phyloP scores from a whole-genome alignment of 108 stramenopile species.

The Schizochytrium sp. region DNA sequence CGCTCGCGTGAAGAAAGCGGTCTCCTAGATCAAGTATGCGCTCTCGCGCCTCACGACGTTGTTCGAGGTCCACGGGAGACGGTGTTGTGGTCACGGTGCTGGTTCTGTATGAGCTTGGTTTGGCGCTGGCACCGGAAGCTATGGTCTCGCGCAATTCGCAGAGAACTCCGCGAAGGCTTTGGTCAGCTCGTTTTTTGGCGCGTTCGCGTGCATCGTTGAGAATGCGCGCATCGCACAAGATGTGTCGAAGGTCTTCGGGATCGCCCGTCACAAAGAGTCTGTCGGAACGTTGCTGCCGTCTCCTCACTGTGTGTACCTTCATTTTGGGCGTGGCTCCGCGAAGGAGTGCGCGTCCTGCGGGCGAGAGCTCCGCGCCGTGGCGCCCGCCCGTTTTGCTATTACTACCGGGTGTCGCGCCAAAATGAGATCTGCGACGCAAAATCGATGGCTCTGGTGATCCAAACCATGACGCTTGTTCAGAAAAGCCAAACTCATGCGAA shows the following conservation, averaged over 20 bases:
- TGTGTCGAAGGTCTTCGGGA: background rate
- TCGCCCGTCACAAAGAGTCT: slow-evolving; percentile 3
- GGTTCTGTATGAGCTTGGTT: background rate
- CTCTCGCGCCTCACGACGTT: background rate
- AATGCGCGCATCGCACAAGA: background rate
- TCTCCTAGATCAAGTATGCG: background rate
- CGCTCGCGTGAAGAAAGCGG: background rate
- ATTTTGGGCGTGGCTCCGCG: background rate
- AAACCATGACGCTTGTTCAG: background rate
- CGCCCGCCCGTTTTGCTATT: too few species aligned
- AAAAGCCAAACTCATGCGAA: background rate
- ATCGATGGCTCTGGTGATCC: background rate
- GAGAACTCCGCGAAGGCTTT: background rate
- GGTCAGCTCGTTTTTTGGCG: background rate
- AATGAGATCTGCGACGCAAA: background rate
- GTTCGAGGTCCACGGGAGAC: background rate
- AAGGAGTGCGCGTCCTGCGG: background rate
- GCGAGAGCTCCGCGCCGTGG: background rate
- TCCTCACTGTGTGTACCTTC: background rate
- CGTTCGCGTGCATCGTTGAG: background rate
- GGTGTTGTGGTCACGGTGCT: background rate
- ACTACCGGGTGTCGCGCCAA: background rate
- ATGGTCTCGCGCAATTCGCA: background rate
- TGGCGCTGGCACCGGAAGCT: too few species aligned
- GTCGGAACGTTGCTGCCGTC: background rate